Conservation (phyloP, 345 rosid species). For the Hibiscus mutabilis region DNA sequence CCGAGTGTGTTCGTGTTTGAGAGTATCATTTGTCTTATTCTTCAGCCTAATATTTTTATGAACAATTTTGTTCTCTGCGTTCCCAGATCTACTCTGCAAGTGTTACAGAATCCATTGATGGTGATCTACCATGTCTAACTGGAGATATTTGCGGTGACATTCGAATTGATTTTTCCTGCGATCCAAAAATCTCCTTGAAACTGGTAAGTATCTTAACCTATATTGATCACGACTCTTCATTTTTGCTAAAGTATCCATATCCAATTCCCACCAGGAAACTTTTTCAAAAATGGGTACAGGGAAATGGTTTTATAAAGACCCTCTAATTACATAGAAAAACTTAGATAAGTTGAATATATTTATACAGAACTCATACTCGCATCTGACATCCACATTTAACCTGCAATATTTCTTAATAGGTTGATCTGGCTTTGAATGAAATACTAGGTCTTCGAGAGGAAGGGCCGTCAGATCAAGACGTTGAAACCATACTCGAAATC, state of each 20-base stretch:
- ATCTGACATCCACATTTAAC: not conserved
- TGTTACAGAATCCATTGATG: conserved; percentile 77
- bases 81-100: conserved; percentile 74
- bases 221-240: not conserved
- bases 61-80: not conserved
- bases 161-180: conserved; percentile 74
- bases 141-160: conserved; percentile 80
- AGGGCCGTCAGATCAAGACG: conserved; percentile 69
- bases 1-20: not conserved
- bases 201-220: conserved; percentile 36
- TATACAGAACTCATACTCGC: not conserved
- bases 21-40: conserved; percentile 1
- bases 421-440: conserved; percentile 82
- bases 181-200: conserved; percentile 74
- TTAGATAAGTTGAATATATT: not conserved
- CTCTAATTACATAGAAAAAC: not conserved
- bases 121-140: conserved; percentile 73
- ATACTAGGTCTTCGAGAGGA: conserved; percentile 69
- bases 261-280: not conserved
- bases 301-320: not conserved
- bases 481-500: conserved; percentile 70
- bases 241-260: not conserved
- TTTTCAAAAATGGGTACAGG: not conserved
- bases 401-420: conserved; percentile 35
- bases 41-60: conserved; percentile 10